Percentiles rank a stretch among this genome's conserved stretches.
Evolutionary conservation across 2,329 filamentous ascomycete species (phyloP).

Genomic region (Aspergillus tamarii): DNA sequence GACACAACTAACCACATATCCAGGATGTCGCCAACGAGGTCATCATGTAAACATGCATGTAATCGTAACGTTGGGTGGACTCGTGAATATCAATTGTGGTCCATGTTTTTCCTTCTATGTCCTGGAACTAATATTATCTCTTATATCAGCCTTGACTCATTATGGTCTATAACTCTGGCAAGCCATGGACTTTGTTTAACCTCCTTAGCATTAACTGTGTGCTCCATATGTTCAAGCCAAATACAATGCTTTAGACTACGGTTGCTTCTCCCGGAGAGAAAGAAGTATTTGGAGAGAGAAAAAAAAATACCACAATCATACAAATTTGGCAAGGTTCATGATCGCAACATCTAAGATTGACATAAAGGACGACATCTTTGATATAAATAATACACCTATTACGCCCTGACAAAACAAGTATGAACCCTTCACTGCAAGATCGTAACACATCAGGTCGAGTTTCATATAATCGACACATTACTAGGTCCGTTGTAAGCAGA

Average conservation of each 20-base stretch:
- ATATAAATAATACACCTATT: constrained; percentile 19
- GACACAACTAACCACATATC: constrained; percentile 6
- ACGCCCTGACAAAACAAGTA: constrained; percentile 1
- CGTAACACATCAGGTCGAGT: constrained; percentile 16
- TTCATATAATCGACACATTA: neutral
- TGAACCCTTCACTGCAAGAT: constrained; percentile 12
- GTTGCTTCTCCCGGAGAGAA: neutral
- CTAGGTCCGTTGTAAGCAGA: neutral
- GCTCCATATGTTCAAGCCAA: neutral
- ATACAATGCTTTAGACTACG: neutral
- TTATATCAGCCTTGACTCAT: neutral
- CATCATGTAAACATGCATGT: constrained; percentile 74
- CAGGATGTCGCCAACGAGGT: constrained; percentile 60
- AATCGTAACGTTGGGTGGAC: constrained; percentile 9
- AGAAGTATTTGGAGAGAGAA: neutral
- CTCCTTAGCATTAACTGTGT: neutral
- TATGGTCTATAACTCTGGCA: neutral
- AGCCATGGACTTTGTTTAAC: neutral
- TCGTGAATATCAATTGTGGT: neutral
- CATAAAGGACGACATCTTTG: neutral
- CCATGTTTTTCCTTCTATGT: neutral
- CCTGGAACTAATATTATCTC: neutral
- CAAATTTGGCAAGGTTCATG: neutral
- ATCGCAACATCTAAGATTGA: neutral
- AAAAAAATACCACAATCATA: neutral